Evolutionary conservation across 2,329 filamentous ascomycete genomes (phyloP), one percentile per base, ranked within the genome.

Genomic region (Penicillium sp.): DNA sequence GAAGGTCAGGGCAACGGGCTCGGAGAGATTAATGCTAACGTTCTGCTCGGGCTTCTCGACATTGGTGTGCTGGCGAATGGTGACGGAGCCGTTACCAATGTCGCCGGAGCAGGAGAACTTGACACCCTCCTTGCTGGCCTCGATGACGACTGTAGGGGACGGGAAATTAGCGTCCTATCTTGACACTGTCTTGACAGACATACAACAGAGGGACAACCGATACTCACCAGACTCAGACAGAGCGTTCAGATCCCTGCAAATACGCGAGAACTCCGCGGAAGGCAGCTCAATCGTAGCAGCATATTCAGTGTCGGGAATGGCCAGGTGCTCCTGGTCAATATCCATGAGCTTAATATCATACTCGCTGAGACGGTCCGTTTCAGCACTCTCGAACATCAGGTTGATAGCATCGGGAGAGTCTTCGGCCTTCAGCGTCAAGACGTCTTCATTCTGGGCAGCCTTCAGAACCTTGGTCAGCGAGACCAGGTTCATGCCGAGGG

Each of bases 281-380:
- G 95, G 94, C 91, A 99, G 92, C 56, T 86, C 83, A 66, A 99
- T 91, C 17, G 90, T 95, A 50, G 95, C 90, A 41, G 92, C 90
- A 75, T 99, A 99, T 73, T 99, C 95, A n/a, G 96, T 99, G 72
- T 99, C 94, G 15, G 95, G 95, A 71, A 99, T 99, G 64, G 95
- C 95, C 79, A 99, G 83, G 79, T 99, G 95, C 85, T 99, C 95
- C 83, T 99, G 96, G 81, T 99, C 95, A 78, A 99, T 99, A 78
- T 99, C 95, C 95, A 99, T 99, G 77, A 99, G 88, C 86, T 99
- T 99, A 80, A 99, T 90, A 79, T 99, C 95, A 78, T 99, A 99
- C 84, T 99, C 96, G 86, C 91, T 96, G 75, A 99, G 86, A 68
- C 95, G 86, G 79, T 99, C 95, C 72, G 87, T 90, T 74, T 90